These are phyloP conservation scores for Salix purpurea DNA, from an alignment of 345 rosid species.

Conservation along the genomic window DNA sequence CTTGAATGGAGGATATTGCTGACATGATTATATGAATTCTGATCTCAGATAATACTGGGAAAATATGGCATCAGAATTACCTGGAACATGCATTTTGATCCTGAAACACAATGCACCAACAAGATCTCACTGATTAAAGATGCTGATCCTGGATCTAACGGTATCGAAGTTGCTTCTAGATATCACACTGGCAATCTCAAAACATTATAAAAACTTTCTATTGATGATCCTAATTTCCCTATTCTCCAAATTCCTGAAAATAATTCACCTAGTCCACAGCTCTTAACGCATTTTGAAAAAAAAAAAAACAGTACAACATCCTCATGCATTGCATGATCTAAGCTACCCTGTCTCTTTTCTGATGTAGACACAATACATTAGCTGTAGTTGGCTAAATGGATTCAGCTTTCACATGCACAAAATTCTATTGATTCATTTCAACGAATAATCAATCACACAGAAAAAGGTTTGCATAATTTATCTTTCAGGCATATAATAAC, in stretches of 20 bases:
- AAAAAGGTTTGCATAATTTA: neutral
- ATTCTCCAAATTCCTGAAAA: neutral
- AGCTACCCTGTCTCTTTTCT: neutral
- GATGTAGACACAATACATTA: neutral
- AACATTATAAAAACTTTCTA: neutral
- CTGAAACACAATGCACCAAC: neutral
- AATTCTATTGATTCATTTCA: neutral
- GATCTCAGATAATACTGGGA: neutral
- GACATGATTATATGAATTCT: neutral
- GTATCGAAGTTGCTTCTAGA: neutral
- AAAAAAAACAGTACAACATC: neutral
- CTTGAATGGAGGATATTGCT: neutral
- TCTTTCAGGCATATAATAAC: slow-evolving; percentile 8
- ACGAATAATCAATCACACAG: neutral
- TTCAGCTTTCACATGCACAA: neutral
- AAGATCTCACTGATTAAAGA: neutral
- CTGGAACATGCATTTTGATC: neutral
- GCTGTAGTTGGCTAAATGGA: neutral
- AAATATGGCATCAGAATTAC: neutral
- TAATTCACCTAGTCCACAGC: neutral
- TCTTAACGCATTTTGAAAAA: neutral
- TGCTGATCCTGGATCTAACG: neutral
- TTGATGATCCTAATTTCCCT: neutral
- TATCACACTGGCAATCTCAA: neutral
- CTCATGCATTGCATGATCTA: neutral